Percentiles rank a stretch among this genome's conserved stretches.
Conservation (phyloP, 305 asterid genomes). For the Petunia hybrid region DNA sequence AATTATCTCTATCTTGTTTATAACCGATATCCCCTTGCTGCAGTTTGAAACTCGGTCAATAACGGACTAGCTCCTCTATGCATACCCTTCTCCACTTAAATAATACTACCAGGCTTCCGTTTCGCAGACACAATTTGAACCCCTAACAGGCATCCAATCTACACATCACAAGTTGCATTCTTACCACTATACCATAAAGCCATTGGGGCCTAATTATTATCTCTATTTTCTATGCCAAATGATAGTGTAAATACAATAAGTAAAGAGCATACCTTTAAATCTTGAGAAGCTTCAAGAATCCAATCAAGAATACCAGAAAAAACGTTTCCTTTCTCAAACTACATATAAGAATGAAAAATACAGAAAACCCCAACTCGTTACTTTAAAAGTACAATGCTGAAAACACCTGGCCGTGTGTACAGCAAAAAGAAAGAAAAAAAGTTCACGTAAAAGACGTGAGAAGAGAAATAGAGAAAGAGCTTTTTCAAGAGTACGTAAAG, state of each 20-base stretch:
- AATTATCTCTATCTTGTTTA: neutral
- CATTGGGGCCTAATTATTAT: neutral
- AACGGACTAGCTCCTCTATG: too few relatives aligned
- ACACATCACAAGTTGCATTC: too few relatives aligned
- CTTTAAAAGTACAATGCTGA: neutral
- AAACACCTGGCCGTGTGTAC: neutral
- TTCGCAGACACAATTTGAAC: too few relatives aligned
- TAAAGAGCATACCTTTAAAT: constrained; percentile 19
- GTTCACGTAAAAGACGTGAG: constrained; percentile 38
- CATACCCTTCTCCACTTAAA: too few relatives aligned
- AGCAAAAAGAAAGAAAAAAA: constrained; percentile 21
- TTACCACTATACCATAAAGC: too few relatives aligned
- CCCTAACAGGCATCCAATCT: too few relatives aligned
- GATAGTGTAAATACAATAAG: neutral
- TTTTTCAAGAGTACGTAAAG: constrained; percentile 50
- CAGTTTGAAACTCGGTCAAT: too few relatives aligned
- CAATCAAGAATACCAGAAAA: neutral
- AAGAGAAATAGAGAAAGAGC: constrained; percentile 29
- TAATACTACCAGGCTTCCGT: too few relatives aligned
- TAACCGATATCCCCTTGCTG: too few relatives aligned
- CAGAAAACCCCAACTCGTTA: neutral
- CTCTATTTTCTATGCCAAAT: neutral
- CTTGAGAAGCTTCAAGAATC: neutral
- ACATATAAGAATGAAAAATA: neutral
- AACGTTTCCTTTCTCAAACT: neutral